Percentiles rank a stretch among this genome's conserved stretches.
phyloP scores from a whole-genome alignment of 257 asterid genomes.

The Solanum arcanum region DNA sequence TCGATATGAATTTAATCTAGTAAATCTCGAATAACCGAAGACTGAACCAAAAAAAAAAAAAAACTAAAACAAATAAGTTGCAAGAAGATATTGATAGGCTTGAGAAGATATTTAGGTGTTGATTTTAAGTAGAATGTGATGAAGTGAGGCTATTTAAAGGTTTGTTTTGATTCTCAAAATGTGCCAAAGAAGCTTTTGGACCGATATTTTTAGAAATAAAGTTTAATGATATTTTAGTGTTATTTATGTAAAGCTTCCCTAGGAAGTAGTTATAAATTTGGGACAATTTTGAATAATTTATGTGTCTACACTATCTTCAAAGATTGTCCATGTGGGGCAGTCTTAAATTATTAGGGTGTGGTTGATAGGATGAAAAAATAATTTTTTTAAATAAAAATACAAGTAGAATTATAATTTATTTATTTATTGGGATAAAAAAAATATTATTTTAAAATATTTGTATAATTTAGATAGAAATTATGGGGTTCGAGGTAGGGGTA shows the following conservation, averaged over 20 bases:
- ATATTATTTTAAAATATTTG: not conserved
- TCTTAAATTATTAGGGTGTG: not conserved
- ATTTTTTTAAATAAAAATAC: not conserved
- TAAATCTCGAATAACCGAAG: not conserved
- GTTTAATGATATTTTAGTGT: constrained; percentile 7
- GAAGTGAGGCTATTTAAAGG: constrained; percentile 3
- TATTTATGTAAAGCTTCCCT: not conserved
- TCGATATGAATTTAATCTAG: fast-evolving
- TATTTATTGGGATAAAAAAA: not conserved
- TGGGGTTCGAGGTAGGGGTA: not conserved
- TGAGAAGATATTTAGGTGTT: not conserved
- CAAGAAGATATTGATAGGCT: not conserved
- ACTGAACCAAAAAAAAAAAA: not conserved
- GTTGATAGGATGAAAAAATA: not conserved
- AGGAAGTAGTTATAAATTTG: not conserved
- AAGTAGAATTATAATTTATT: not conserved
- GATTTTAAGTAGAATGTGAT: not conserved
- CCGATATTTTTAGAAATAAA: constrained; percentile 26
- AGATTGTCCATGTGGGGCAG: not conserved
- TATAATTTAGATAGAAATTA: not conserved
- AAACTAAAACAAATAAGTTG: not conserved
- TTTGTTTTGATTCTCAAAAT: not conserved
- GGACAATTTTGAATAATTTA: not conserved
- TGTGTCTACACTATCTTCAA: not conserved
- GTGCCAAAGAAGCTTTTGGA: constrained; percentile 22